Conservation (phyloP, 768 basidiomycete genomes). For the Bullera alba region DNA sequence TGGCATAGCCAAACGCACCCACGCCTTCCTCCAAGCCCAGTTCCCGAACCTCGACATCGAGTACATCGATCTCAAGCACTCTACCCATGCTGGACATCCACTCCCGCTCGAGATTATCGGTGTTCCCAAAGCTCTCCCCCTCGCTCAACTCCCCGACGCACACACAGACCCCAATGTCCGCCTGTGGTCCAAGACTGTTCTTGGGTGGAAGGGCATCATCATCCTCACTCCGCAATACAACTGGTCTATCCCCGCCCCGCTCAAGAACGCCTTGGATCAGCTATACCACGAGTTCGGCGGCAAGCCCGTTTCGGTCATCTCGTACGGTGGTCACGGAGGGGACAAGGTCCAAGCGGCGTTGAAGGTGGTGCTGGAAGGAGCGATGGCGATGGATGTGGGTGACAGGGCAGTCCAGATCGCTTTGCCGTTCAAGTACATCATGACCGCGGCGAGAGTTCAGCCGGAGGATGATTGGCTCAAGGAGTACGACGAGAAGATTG, state of each 20-base stretch:
- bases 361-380: slow-evolving; percentile 31
- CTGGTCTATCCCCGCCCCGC: slow-evolving; percentile 46
- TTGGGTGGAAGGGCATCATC: slow-evolving; percentile 46
- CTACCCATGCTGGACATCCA: too few relatives aligned
- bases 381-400: background rate
- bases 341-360: slow-evolving; percentile 38
- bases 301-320: slow-evolving; percentile 45
- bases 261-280: slow-evolving; percentile 50
- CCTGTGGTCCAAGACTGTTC: too few relatives aligned
- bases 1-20: too few relatives aligned
- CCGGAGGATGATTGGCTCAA: background rate
- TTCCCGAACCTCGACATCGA: too few relatives aligned
- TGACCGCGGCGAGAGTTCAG: background rate
- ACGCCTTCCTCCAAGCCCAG: too few relatives aligned
- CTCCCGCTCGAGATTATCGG: too few relatives aligned
- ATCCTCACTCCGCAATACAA: slow-evolving; percentile 50
- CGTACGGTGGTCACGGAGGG: slow-evolving; percentile 47
- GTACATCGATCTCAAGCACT: too few relatives aligned
- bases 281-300: slow-evolving; percentile 48
- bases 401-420: background rate
- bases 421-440: background rate
- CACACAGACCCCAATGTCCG: too few relatives aligned
- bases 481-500: background rate
- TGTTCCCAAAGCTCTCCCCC: too few relatives aligned
- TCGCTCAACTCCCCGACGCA: too few relatives aligned